Evolutionary conservation across 164 flowering plant genomes (phyloP).

Genomic region (Magnolia changhungtana): DNA sequence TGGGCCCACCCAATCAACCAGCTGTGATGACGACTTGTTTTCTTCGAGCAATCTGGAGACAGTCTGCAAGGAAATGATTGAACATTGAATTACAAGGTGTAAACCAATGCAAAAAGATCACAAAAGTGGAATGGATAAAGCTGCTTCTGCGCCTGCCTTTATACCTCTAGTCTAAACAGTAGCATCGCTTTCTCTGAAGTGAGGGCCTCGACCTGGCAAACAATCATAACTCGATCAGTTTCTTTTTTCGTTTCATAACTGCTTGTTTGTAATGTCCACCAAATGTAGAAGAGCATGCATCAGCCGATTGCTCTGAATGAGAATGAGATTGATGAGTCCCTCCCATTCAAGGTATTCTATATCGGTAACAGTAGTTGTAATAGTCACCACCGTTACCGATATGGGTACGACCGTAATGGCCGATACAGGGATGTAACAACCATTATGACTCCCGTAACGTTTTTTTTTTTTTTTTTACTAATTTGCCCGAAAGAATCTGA

Average conservation of each 20-base stretch:
- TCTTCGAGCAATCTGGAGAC: constrained; percentile 73
- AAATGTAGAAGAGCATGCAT: not conserved
- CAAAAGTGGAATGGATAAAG: not conserved
- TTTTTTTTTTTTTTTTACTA: too few relatives aligned
- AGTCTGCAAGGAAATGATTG: constrained; percentile 40
- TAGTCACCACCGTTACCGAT: too few relatives aligned
- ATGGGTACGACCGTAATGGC: too few relatives aligned
- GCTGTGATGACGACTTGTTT: constrained; percentile 28
- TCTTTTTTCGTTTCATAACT: not conserved
- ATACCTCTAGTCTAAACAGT: constrained; percentile 85
- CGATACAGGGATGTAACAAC: too few relatives aligned
- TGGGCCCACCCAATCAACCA: constrained; percentile 27
- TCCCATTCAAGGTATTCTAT: not conserved
- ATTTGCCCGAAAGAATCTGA: too few relatives aligned
- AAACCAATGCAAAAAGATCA: not conserved
- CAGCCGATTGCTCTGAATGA: not conserved
- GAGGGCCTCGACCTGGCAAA: constrained; percentile 72
- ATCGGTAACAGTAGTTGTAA: too few relatives aligned
- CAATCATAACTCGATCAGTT: not conserved
- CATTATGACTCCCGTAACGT: too few relatives aligned
- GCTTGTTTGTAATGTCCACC: not conserved
- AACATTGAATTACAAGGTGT: not conserved
- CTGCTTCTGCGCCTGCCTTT: not conserved
- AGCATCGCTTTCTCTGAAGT: constrained; percentile 88
- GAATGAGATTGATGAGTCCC: not conserved